Percentiles rank a stretch among this genome's conserved stretches.
Conservation (phyloP, 2,329 filamentous ascomycete species). For the Bipolaris gigantea region DNA sequence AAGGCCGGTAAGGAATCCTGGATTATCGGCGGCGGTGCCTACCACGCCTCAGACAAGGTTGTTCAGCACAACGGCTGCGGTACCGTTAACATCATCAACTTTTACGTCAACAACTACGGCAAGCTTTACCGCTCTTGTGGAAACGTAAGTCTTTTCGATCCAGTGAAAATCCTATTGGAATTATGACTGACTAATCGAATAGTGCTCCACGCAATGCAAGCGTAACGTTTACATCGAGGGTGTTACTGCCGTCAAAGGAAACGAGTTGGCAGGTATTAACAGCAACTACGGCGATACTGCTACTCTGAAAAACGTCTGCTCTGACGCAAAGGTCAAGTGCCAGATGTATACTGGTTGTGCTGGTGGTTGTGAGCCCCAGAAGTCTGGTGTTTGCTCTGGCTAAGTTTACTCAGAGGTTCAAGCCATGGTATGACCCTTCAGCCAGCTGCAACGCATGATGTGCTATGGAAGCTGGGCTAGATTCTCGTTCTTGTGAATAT, state of each 20-base stretch:
- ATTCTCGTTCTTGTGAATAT: background rate
- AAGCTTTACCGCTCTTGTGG: conserved; percentile 53
- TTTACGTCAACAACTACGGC: conserved; percentile 39
- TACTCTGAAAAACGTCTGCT: conserved; percentile 38
- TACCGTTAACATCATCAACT: conserved; percentile 42
- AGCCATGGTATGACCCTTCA: background rate
- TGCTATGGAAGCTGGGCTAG: background rate
- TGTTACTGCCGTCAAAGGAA: conserved; percentile 46
- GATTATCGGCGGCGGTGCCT: conserved; percentile 48
- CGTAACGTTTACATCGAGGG: conserved; percentile 50
- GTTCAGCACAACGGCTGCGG: conserved; percentile 48
- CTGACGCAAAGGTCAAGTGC: conserved; percentile 26
- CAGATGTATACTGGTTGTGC: conserved; percentile 36
- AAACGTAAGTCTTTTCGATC: conserved; percentile 22
- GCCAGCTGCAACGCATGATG: background rate
- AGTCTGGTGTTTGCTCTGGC: conserved; percentile 30
- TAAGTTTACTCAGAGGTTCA: conserved; percentile 1
- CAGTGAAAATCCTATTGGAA: background rate
- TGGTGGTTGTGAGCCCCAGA: conserved; percentile 32
- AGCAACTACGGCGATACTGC: conserved; percentile 54
- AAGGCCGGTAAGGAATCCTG: conserved; percentile 34
- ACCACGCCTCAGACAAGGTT: conserved; percentile 44
- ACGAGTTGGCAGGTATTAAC: conserved; percentile 53
- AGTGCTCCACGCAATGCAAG: conserved; percentile 49
- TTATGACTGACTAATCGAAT: conserved; percentile 1